These are phyloP conservation scores for Yamadazyma laniorum DNA, from an alignment of 805 yeast species.

Conservation along the genomic window DNA sequence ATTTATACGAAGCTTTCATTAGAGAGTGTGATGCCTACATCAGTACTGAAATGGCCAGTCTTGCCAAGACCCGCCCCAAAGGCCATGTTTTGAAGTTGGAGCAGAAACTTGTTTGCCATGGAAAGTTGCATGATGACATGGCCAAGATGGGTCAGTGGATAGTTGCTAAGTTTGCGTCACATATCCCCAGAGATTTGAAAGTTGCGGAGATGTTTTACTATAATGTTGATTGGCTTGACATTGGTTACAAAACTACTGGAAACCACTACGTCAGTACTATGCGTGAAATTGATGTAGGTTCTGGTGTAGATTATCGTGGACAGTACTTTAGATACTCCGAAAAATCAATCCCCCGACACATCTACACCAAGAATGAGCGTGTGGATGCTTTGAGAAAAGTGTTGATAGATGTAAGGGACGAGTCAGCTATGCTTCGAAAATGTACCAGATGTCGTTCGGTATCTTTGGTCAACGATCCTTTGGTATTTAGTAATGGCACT, in stretches of 20 bases:
- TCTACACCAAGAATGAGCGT: constrained; percentile 21
- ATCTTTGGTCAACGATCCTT: constrained; percentile 41
- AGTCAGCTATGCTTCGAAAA: constrained; percentile 22
- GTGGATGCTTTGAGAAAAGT: constrained; percentile 40
- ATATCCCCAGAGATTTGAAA: constrained; percentile 44
- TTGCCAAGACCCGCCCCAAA: constrained; percentile 21
- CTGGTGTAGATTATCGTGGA: not conserved
- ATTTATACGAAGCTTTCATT: constrained; percentile 57
- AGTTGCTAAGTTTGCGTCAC: constrained; percentile 46
- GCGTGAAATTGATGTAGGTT: not conserved
- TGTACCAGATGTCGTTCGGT: constrained; percentile 44
- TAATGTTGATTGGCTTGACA: constrained; percentile 64
- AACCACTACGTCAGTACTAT: constrained; percentile 2
- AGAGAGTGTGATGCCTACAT: constrained; percentile 51
- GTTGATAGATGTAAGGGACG: constrained; percentile 20
- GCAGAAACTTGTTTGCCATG: constrained; percentile 60
- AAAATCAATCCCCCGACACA: constrained; percentile 21
- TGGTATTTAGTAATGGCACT: constrained; percentile 31
- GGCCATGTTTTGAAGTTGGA: constrained; percentile 49
- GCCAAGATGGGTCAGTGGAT: constrained; percentile 41
- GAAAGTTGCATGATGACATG: constrained; percentile 51
- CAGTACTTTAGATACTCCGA: constrained; percentile 4
- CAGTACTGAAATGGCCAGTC: constrained; percentile 26
- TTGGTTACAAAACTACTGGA: constrained; percentile 5
- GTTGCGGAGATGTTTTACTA: constrained; percentile 58